These are phyloP conservation scores for Metarhizium anisopliae DNA, from an alignment of 2,329 filamentous ascomycete genomes.

Conservation along the genomic window DNA sequence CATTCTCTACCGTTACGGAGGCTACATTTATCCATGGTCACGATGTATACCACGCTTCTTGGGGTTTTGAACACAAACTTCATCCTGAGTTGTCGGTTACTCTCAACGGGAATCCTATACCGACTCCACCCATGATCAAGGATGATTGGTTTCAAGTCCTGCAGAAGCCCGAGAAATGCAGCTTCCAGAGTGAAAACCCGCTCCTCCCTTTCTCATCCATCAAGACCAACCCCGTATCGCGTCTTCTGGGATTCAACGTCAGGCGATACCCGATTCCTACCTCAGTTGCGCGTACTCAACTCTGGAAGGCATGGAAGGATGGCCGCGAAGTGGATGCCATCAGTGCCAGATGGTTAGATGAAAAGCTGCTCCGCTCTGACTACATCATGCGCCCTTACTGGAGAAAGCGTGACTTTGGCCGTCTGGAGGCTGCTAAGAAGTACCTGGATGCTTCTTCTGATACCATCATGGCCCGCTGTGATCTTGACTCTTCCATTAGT, in stretches of 20 bases:
- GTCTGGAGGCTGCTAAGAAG: neutral
- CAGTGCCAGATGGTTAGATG: neutral
- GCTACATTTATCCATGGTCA: neutral
- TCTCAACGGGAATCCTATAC: neutral
- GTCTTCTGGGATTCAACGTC: neutral
- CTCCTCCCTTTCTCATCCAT: neutral
- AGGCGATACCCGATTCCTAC: neutral
- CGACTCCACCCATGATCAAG: neutral
- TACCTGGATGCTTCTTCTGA: neutral
- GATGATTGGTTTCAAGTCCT: neutral
- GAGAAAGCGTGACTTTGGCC: neutral
- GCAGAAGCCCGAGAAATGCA: neutral
- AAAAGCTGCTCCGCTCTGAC: neutral
- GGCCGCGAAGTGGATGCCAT: neutral
- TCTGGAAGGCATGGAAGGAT: neutral
- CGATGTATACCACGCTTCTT: neutral
- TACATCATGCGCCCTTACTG: neutral
- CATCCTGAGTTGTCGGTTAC: neutral
- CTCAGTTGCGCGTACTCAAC: neutral
- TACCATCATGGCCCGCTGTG: neutral
- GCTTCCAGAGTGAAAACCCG: neutral
- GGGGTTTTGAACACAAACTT: neutral
- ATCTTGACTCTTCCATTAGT: neutral
- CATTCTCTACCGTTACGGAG: neutral
- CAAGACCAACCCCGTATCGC: neutral